These are phyloP conservation scores for Cadophora sp. DNA, from an alignment of 2,329 filamentous ascomycete species.

Conservation along the genomic window DNA sequence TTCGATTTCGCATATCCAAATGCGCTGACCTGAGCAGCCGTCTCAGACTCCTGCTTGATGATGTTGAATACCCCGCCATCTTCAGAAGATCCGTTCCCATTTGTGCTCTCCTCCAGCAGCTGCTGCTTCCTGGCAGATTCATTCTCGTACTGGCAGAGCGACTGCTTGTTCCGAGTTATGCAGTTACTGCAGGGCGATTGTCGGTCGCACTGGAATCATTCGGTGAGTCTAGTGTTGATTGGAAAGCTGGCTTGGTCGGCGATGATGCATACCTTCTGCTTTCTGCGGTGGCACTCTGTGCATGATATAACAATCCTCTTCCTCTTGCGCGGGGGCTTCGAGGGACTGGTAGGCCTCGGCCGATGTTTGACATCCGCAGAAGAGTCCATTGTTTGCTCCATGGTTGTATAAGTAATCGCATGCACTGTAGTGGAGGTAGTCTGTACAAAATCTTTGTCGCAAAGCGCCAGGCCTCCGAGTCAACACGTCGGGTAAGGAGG, in stretches of 20 bases:
- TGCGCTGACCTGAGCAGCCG: slow-evolving; percentile 40
- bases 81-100: slow-evolving; percentile 24
- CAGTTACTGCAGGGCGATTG: slow-evolving; percentile 66
- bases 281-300: slow-evolving; percentile 68
- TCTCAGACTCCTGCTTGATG: slow-evolving; percentile 38
- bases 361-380: slow-evolving; percentile 17
- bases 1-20: slow-evolving; percentile 61
- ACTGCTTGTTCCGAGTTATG: slow-evolving; percentile 61
- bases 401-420: slow-evolving; percentile 18
- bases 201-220: slow-evolving; percentile 59
- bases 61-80: slow-evolving; percentile 30
- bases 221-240: slow-evolving; percentile 24
- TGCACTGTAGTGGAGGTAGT: neutral
- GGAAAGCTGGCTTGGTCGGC: neutral
- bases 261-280: slow-evolving; percentile 47
- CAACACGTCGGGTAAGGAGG: neutral
- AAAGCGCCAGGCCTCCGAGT: neutral
- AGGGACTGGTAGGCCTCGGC: slow-evolving; percentile 27
- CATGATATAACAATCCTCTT: slow-evolving; percentile 68
- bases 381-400: slow-evolving; percentile 19
- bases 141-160: slow-evolving; percentile 63
- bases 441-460: neutral
- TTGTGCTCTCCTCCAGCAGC: slow-evolving; percentile 38
- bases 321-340: slow-evolving; percentile 55
- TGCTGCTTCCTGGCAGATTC: slow-evolving; percentile 43